phyloP scores from a whole-genome alignment of 306 rosid genomes.

The Cyamopsis tetragonoloba region DNA sequence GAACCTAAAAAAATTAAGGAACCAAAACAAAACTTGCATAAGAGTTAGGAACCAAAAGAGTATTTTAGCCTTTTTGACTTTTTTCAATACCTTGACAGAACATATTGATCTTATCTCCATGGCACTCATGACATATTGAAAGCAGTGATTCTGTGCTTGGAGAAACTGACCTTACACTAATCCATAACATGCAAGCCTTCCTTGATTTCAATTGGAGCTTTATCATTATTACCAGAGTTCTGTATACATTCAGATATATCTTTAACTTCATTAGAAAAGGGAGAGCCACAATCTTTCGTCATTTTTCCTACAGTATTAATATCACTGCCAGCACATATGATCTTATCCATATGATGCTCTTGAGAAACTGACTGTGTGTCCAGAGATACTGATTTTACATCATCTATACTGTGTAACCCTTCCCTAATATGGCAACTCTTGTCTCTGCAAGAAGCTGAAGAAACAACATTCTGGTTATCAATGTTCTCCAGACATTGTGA shows the following conservation, averaged over 20 bases:
- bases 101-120: neutral
- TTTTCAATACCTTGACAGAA: no score
- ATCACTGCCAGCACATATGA: slow-evolving; percentile 2
- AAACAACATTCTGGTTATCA: slow-evolving; percentile 15
- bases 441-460: slow-evolving; percentile 21
- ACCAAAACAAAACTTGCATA: no score
- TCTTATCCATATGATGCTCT: slow-evolving; percentile 13
- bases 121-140: slow-evolving; percentile 4
- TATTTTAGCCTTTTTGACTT: no score
- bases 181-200: slow-evolving; percentile 7
- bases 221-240: slow-evolving; percentile 22
- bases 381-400: neutral
- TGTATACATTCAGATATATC: slow-evolving; percentile 19
- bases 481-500: slow-evolving; percentile 19
- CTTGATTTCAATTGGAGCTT: slow-evolving; percentile 16
- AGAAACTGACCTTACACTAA: neutral
- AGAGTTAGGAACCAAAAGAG: no score
- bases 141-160: slow-evolving; percentile 2
- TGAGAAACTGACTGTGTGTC: slow-evolving; percentile 1
- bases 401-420: slow-evolving; percentile 1
- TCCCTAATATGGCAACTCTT: slow-evolving; percentile 10
- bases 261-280: slow-evolving; percentile 16
- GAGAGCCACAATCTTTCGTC: neutral
- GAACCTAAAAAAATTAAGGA: no score
- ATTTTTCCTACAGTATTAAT: neutral